Evolutionary conservation across 805 yeast species (phyloP), one percentile per base, ranked within the genome.

Genomic region (Ogataea haglerorum): DNA sequence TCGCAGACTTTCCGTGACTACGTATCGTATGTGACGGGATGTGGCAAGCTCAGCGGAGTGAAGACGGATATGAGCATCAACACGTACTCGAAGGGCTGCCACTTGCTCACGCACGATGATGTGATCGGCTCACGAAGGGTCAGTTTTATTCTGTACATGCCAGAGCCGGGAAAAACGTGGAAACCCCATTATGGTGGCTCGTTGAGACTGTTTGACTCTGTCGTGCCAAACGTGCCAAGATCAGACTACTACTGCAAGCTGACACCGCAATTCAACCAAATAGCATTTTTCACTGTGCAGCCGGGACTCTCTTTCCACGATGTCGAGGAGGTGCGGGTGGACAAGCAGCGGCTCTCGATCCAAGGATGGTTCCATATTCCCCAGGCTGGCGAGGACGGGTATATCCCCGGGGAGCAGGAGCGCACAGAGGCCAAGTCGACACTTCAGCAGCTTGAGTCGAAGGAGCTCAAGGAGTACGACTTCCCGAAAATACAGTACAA

Each of bases 351-450:
- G 56, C 68, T 93, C 25, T 86, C 96, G 0, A 87, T 93, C 45
- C 96, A 93, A 56, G 99, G 99, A 1, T 95, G 99, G 99, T 95
- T 91, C 59, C 99, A 93, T 62, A 86, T 90, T 38, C 99, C 99
- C 3, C 98, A 93, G 60, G 68, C 67, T 9, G 97, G 95, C 8
- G 99, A 93, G 63, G 80, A 76, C 24, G 98, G 97, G 0, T 91
- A 63, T 56, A 73, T 80, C 14, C 78, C 77, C 26, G 95, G 95
- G 5, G 96, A 88, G 57, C 89, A 87, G 60, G 91, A 82, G 54
- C 76, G 69, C 26, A 80, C 85, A 1, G 89, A 82, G 51, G 82
- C 85, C 0, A 71, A 73, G 53, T 78, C 88, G 30, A 86, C 96
- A 0, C 72, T 89, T 47, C 88, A 85, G 56, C 91, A 78, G 56